Conservation (phyloP, 495 filamentous ascomycete genomes). For the Aspergillus sclerotioniger region DNA sequence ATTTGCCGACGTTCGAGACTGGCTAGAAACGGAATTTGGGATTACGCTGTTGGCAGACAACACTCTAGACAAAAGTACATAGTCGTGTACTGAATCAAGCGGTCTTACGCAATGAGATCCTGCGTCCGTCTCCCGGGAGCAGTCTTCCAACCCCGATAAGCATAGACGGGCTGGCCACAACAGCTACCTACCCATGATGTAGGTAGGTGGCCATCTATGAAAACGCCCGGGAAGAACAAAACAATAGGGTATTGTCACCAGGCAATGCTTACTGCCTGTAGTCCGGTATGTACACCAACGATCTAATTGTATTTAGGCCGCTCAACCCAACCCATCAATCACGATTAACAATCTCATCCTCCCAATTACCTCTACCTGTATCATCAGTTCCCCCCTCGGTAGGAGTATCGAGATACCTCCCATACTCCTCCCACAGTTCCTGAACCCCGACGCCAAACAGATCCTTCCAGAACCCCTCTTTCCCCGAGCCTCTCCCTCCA, state of each 20-base stretch:
- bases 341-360: conserved; percentile 30
- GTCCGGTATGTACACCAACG: too few species aligned
- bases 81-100: conserved; percentile 29
- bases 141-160: too few species aligned
- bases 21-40: conserved; percentile 1
- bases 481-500: conserved; percentile 8
- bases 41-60: conserved; percentile 5
- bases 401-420: conserved; percentile 34
- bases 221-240: too few species aligned
- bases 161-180: too few species aligned
- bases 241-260: too few species aligned
- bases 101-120: conserved; percentile 9
- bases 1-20: conserved; percentile 15
- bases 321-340: neutral
- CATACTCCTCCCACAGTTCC: conserved; percentile 75
- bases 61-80: conserved; percentile 27
- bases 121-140: too few species aligned
- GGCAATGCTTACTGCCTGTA: too few species aligned
- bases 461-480: conserved; percentile 63
- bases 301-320: too few species aligned
- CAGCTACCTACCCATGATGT: too few species aligned
- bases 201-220: too few species aligned
- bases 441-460: conserved; percentile 63
- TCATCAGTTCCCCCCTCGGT: neutral
- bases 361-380: conserved; percentile 24